phyloP scores from a whole-genome alignment of 495 filamentous ascomycete genomes.

The Wilcoxina mikolae region DNA sequence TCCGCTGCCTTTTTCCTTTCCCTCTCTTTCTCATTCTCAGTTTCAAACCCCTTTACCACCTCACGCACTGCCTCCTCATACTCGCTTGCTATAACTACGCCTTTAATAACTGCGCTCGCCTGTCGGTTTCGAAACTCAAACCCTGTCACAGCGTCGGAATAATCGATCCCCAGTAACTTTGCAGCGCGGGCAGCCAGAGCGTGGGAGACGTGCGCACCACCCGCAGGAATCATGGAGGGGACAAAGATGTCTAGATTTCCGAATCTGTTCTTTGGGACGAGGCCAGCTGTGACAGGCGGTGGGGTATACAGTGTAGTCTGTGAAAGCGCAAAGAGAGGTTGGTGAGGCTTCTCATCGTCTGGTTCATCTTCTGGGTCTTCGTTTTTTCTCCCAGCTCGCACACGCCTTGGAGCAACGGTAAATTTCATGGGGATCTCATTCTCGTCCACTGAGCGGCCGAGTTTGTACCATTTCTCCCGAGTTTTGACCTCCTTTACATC shows the following conservation, averaged over 20 bases:
- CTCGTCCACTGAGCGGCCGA: constrained; percentile 42
- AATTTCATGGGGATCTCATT: constrained; percentile 19
- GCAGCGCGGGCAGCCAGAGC: constrained; percentile 43
- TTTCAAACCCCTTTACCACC: constrained; percentile 48
- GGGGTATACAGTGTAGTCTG: constrained; percentile 67
- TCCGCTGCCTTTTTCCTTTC: constrained; percentile 40
- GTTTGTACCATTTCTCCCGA: constrained; percentile 71
- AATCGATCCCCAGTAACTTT: constrained; percentile 66
- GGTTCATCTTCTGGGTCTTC: constrained; percentile 33
- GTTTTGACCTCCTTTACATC: constrained; percentile 65
- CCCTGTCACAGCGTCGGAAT: constrained; percentile 74
- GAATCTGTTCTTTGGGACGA: constrained; percentile 70
- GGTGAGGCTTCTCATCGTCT: constrained; percentile 31
- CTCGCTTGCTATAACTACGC: constrained; percentile 59
- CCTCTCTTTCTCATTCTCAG: constrained; percentile 46
- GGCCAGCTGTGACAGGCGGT: constrained; percentile 58
- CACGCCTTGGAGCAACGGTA: constrained; percentile 2
- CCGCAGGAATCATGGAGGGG: constrained; percentile 77
- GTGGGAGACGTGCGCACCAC: constrained; percentile 53
- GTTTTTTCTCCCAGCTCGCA: constrained; percentile 19
- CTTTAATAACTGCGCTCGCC: constrained; percentile 63
- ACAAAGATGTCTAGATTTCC: constrained; percentile 88
- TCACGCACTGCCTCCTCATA: constrained; percentile 54
- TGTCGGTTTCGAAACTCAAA: constrained; percentile 72
- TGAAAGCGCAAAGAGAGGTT: constrained; percentile 51